Conservation (phyloP, 108 stramenopile genomes). For the Asterionellopsis glacialis region DNA sequence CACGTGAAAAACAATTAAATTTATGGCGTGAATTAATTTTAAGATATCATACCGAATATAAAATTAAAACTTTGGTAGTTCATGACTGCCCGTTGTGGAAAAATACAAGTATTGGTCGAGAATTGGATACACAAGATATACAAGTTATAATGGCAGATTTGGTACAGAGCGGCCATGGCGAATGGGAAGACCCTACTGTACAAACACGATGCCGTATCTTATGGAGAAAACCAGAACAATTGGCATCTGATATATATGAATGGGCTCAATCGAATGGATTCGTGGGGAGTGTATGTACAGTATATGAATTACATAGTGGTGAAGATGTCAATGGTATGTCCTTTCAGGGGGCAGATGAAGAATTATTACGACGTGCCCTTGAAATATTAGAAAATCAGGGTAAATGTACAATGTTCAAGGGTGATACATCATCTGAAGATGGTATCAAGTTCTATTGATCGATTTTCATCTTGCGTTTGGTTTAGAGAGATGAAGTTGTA, state of each 20-base stretch:
- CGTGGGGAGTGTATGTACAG: slow-evolving; percentile 72
- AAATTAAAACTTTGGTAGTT: slow-evolving; percentile 73
- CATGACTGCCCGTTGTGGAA: slow-evolving; percentile 89
- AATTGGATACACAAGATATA: slow-evolving; percentile 45
- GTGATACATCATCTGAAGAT: slow-evolving; percentile 80
- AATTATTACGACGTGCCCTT: slow-evolving; percentile 72
- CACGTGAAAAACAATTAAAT: slow-evolving; percentile 77
- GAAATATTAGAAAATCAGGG: slow-evolving; percentile 72
- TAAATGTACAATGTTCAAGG: slow-evolving; percentile 76
- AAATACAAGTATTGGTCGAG: slow-evolving; percentile 58
- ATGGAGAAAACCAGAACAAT: slow-evolving; percentile 84
- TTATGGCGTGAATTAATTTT: slow-evolving; percentile 84
- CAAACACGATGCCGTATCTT: slow-evolving; percentile 72
- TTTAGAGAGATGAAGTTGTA: too few relatives aligned
- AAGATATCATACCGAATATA: slow-evolving; percentile 67
- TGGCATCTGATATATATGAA: slow-evolving; percentile 80
- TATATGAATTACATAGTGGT: slow-evolving; percentile 86
- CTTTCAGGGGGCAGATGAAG: slow-evolving; percentile 85
- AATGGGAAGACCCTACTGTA: slow-evolving; percentile 67
- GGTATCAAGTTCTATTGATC: slow-evolving; percentile 84
- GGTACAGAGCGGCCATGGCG: slow-evolving; percentile 64
- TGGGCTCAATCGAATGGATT: slow-evolving; percentile 76
- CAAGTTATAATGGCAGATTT: slow-evolving; percentile 60
- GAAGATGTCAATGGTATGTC: slow-evolving; percentile 87
- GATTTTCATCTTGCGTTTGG: too few relatives aligned